Percentiles rank a stretch among this genome's conserved stretches.
Conservation (phyloP, 345 rosid species). For the Bretschneidera sinensis region DNA sequence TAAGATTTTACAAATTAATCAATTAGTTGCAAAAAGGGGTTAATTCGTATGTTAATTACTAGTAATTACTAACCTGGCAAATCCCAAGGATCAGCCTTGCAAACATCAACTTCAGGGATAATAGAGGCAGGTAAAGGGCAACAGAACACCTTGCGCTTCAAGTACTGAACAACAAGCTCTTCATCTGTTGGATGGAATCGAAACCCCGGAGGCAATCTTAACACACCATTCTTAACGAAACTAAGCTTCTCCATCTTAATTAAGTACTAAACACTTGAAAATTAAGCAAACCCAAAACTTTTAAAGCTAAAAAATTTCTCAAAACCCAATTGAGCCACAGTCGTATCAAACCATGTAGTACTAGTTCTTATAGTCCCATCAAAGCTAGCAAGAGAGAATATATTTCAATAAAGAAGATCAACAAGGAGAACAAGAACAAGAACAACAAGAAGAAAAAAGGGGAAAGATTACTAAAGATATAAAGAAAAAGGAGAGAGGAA, state of each 20-base stretch:
- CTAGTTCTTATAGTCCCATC: slow-evolving; percentile 8
- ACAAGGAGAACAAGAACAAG: slow-evolving; percentile 8
- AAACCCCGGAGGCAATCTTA: slow-evolving; percentile 86
- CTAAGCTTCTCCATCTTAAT: slow-evolving; percentile 46
- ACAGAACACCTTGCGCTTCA: slow-evolving; percentile 53
- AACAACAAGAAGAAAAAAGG: slow-evolving; percentile 2
- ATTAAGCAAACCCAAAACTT: background rate
- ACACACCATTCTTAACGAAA: slow-evolving; percentile 53
- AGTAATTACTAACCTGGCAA: slow-evolving; percentile 87
- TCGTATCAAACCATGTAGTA: background rate
- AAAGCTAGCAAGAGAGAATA: background rate
- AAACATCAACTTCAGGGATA: slow-evolving; percentile 85
- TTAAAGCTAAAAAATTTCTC: background rate
- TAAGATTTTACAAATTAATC: too few relatives aligned
- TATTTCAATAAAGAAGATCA: background rate
- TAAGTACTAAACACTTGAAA: too few relatives aligned
- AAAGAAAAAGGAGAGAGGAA: background rate
- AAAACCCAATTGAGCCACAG: slow-evolving; percentile 12
- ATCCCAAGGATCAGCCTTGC: slow-evolving; percentile 94
- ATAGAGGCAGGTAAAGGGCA: slow-evolving; percentile 81
- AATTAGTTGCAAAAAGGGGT: too few relatives aligned
- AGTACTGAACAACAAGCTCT: slow-evolving; percentile 77
- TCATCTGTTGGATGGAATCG: slow-evolving; percentile 94
- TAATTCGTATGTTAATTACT: too few relatives aligned
- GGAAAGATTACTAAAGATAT: background rate